A percentile compares a stretch with the other conserved stretches of the same genome.
These are phyloP conservation scores for Sarcodon sp. DNA, from an alignment of 768 basidiomycete genomes.

Conservation along the genomic window DNA sequence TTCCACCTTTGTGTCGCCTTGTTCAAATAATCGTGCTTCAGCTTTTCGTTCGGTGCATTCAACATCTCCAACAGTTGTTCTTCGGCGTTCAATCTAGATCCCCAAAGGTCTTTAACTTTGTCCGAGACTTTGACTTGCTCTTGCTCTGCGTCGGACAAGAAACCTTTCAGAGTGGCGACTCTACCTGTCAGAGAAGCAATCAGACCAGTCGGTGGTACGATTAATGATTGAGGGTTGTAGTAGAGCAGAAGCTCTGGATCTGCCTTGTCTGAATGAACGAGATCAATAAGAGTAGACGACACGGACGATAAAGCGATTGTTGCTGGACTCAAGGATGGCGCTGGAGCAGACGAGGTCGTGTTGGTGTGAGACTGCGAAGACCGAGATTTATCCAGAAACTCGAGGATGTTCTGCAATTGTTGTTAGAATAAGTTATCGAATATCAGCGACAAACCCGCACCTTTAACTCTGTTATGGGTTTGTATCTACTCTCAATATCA, in stretches of 20 bases:
- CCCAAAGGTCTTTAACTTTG: slow-evolving; percentile 53
- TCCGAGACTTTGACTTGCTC: slow-evolving; percentile 39
- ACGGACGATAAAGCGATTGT: slow-evolving; percentile 54
- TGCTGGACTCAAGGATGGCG: slow-evolving; percentile 66
- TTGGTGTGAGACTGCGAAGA: slow-evolving; percentile 53
- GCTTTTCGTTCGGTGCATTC: slow-evolving; percentile 7
- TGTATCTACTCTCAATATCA: slow-evolving; percentile 69
- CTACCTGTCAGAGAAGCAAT: slow-evolving; percentile 36
- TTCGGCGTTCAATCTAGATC: slow-evolving; percentile 32
- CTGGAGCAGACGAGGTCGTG: slow-evolving; percentile 61
- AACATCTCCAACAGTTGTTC: slow-evolving; percentile 29
- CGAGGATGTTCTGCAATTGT: slow-evolving; percentile 45
- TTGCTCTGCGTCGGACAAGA: slow-evolving; percentile 38
- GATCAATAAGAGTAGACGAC: slow-evolving; percentile 32
- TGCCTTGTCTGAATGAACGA: slow-evolving; percentile 50
- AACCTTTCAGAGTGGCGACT: slow-evolving; percentile 22
- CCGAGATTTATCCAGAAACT: slow-evolving; percentile 77
- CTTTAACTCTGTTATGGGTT: slow-evolving; percentile 65
- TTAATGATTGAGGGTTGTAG: slow-evolving; percentile 34
- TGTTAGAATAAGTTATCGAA: slow-evolving; percentile 3
- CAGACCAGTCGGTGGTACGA: slow-evolving; percentile 18
- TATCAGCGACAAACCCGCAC: slow-evolving; percentile 21
- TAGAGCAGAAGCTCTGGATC: slow-evolving; percentile 50
- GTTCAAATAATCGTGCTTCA: slow-evolving; percentile 36
- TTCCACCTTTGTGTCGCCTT: slow-evolving; percentile 43